Percentiles rank a stretch among this genome's conserved stretches.
phyloP scores from a whole-genome alignment of 2,329 filamentous ascomycete genomes.

The Emmonsiellopsis sp. region DNA sequence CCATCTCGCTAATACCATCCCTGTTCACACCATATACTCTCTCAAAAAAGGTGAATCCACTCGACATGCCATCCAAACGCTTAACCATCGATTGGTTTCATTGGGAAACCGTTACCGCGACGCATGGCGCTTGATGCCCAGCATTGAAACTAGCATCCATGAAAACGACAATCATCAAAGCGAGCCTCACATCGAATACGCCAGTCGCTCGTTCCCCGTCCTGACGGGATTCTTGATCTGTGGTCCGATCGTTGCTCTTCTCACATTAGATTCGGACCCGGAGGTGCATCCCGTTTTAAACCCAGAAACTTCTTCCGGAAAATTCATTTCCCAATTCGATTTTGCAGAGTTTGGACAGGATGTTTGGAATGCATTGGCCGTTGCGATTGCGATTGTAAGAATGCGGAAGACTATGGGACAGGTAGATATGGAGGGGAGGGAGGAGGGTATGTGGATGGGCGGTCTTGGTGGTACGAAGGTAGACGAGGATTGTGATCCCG shows the following conservation, averaged over 20 bases:
- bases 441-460: constrained; percentile 11
- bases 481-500: background rate
- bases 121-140: constrained; percentile 11
- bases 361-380: constrained; percentile 51
- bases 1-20: constrained; percentile 24
- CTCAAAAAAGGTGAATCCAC: constrained; percentile 32
- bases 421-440: constrained; percentile 28
- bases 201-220: constrained; percentile 33
- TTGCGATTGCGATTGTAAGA: constrained; percentile 48
- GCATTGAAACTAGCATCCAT: constrained; percentile 5
- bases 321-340: constrained; percentile 45
- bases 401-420: constrained; percentile 42
- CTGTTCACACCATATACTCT: constrained; percentile 39
- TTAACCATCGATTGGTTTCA: constrained; percentile 35
- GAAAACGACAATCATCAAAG: constrained; percentile 5
- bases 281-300: constrained; percentile 13
- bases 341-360: constrained; percentile 45
- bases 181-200: constrained; percentile 6
- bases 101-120: constrained; percentile 37
- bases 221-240: constrained; percentile 48
- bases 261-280: constrained; percentile 41
- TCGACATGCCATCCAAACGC: constrained; percentile 31
- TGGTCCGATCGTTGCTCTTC: constrained; percentile 43
- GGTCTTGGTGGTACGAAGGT: background rate
- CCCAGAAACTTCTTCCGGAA: constrained; percentile 14